Conservation (phyloP, 2,329 filamentous ascomycete genomes). For the Aspergillus ustus region DNA sequence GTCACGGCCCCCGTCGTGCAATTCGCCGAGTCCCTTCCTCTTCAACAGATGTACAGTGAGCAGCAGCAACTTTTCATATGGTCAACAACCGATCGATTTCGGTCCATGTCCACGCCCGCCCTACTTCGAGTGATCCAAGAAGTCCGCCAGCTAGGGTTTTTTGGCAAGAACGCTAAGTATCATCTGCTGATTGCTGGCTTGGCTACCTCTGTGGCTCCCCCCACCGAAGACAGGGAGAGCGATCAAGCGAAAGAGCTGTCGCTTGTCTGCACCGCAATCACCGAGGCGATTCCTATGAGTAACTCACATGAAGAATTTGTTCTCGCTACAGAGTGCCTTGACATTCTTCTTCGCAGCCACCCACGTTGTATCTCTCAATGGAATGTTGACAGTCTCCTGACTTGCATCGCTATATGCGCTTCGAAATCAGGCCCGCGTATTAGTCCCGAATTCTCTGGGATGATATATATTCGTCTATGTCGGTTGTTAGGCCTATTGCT, state of each 20-base stretch:
- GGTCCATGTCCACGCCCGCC: constrained; percentile 35
- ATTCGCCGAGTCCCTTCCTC: constrained; percentile 40
- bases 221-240: constrained; percentile 46
- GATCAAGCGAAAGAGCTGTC: constrained; percentile 41
- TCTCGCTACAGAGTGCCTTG: constrained; percentile 45
- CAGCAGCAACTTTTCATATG: constrained; percentile 44
- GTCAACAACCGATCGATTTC: constrained; percentile 41
- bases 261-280: constrained; percentile 40
- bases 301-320: constrained; percentile 45
- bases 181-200: constrained; percentile 43
- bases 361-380: constrained; percentile 49
- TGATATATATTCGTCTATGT: constrained; percentile 60
- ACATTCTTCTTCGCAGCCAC: constrained; percentile 46
- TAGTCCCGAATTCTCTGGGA: constrained; percentile 37
- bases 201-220: constrained; percentile 37
- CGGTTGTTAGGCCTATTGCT: constrained; percentile 58
- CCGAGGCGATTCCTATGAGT: constrained; percentile 35
- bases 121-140: constrained; percentile 38
- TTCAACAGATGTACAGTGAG: constrained; percentile 42
- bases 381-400: constrained; percentile 50
- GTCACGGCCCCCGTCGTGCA: constrained; percentile 37
- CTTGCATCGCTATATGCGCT: constrained; percentile 41
- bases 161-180: constrained; percentile 34
- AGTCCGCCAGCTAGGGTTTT: constrained; percentile 36
- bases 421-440: constrained; percentile 42